Percentiles rank a stretch among this genome's conserved stretches.
Evolutionary conservation across 805 yeast species (phyloP).

Genomic region (Yamadazyma olivae): DNA sequence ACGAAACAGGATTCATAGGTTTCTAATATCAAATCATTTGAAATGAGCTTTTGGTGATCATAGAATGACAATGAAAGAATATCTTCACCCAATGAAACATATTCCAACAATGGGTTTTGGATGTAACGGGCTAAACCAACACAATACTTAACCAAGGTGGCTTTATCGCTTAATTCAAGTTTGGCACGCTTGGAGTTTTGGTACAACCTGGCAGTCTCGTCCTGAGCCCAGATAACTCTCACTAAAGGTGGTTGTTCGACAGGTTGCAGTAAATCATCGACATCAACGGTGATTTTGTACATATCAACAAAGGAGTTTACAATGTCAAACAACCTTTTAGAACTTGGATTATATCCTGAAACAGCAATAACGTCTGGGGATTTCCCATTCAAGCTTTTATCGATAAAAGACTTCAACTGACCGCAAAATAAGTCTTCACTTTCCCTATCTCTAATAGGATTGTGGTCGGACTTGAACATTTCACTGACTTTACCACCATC

Average conservation of each 20-base stretch:
- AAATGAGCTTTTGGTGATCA: conserved; percentile 68
- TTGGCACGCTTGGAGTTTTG: conserved; percentile 75
- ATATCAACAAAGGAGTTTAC: conserved; percentile 54
- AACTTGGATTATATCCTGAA: conserved; percentile 78
- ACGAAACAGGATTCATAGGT: conserved; percentile 81
- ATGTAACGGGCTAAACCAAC: conserved; percentile 87
- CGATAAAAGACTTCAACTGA: conserved; percentile 65
- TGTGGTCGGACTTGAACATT: conserved; percentile 72
- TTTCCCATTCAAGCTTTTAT: conserved; percentile 48
- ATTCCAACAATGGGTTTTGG: conserved; percentile 91
- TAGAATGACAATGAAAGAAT: conserved; percentile 65
- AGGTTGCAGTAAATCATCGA: conserved; percentile 39
- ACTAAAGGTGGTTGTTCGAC: conserved; percentile 49
- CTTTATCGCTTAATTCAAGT: conserved; percentile 79
- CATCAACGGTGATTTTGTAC: conserved; percentile 51
- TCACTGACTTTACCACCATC: conserved; percentile 79
- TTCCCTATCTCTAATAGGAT: conserved; percentile 51
- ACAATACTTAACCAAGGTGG: conserved; percentile 77
- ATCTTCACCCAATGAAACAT: conserved; percentile 75
- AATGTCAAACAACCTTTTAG: conserved; percentile 58
- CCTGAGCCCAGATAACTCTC: conserved; percentile 79
- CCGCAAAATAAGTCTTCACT: conserved; percentile 47
- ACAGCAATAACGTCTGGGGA: conserved; percentile 87
- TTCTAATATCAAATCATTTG: conserved; percentile 58
- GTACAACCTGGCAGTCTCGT: conserved; percentile 88